Evolutionary conservation across 2,329 filamentous ascomycete species (phyloP).

Genomic region (Fusarium armeniacum): DNA sequence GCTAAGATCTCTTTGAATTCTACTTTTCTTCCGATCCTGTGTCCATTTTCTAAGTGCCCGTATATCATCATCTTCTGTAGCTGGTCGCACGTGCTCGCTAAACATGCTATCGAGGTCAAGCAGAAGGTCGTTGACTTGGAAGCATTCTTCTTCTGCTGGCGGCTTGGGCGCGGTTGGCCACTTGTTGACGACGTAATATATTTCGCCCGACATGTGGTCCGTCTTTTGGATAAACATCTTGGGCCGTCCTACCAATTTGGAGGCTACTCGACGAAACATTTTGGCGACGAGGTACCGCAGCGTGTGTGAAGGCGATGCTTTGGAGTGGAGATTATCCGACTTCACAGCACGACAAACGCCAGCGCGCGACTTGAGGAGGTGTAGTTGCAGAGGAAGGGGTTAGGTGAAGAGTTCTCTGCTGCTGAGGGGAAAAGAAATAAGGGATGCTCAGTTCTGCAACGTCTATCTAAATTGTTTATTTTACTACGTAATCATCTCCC

Average conservation of each 20-base stretch:
- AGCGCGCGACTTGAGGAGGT: not conserved
- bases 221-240: constrained; percentile 48
- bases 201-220: constrained; percentile 36
- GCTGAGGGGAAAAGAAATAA: constrained; percentile 2
- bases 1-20: constrained; percentile 48
- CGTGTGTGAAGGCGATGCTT: not conserved
- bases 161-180: constrained; percentile 22
- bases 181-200: constrained; percentile 51
- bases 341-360: not conserved
- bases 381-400: not conserved
- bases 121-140: constrained; percentile 59
- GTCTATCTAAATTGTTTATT: not conserved
- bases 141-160: constrained; percentile 50
- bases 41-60: constrained; percentile 52
- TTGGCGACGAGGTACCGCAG: constrained; percentile 14
- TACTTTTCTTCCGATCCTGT: constrained; percentile 38
- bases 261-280: constrained; percentile 39
- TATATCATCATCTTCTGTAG: constrained; percentile 56
- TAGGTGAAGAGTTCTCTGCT: constrained; percentile 1
- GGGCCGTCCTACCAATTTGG: constrained; percentile 3
- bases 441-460: constrained; percentile 1
- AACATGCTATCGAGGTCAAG: constrained; percentile 68
- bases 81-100: constrained; percentile 59
- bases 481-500: constrained; percentile 36
- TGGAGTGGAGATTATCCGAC: not conserved